phyloP scores from a whole-genome alignment of 176 grass and related monocot species.

The Eragrostis curvula region DNA sequence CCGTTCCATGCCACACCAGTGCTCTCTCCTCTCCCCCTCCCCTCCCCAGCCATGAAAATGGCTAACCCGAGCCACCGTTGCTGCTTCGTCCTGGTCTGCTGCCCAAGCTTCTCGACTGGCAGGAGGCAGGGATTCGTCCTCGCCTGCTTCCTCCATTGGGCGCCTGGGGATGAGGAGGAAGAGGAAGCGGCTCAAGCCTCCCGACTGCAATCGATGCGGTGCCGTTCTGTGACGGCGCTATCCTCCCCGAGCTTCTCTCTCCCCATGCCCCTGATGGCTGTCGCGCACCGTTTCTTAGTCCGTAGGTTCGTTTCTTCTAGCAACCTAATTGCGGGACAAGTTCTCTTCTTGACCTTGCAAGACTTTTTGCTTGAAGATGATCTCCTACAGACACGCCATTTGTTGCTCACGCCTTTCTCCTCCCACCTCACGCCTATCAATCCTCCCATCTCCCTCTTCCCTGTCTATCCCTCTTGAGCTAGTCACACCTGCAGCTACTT shows the following conservation, averaged over 20 bases:
- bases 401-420: accelerated
- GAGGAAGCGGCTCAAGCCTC: constrained; percentile 9
- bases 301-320: accelerated
- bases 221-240: constrained; percentile 19
- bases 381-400: accelerated
- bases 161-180: not conserved
- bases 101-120: constrained; percentile 21
- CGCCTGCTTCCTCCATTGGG: not conserved
- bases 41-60: not conserved
- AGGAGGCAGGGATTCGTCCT: not conserved
- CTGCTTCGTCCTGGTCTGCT: constrained; percentile 2
- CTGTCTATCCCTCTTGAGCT: constrained; percentile 64
- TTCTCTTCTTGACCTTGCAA: constrained; percentile 61
- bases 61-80: not conserved
- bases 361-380: not conserved
- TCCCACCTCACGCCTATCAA: not conserved
- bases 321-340: no score
- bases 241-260: constrained; percentile 32
- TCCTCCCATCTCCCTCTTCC: not conserved
- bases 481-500: not conserved
- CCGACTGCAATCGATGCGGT: not conserved
- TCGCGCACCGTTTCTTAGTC: no score
- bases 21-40: not conserved
- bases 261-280: accelerated
- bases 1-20: not conserved